Base-by-base conservation (phyloP, 2,329 filamentous ascomycete species). In the Phialemoniopsis sp. region DNA sequence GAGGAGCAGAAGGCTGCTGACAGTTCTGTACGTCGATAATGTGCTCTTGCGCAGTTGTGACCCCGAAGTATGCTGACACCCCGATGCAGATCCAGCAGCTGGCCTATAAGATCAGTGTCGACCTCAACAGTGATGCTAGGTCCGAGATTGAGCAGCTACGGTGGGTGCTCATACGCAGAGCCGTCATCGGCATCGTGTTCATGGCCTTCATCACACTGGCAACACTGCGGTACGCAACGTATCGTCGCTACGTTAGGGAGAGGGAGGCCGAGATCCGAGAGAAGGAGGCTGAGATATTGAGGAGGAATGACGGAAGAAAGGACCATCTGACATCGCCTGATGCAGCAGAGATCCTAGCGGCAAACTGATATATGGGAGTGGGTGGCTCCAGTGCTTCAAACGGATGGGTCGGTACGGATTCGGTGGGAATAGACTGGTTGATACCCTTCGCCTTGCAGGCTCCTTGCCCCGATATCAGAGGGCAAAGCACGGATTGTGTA, bases 61-160 rank as follows among this genome's bases (percentile, higher is more conserved):
- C n/a, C n/a, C n/a, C n/a, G n/a, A n/a, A n/a, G n/a, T n/a, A n/a
- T n/a, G 16, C 48, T 55, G 43, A 58, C 37, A 14, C 15, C 12
- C 5, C 18, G 10, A 12, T 16, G 17, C 53, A 88, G 74, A 90
- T 95, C 46, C 90, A 96, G 71, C 86, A 95, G 67, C 76, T 97
- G 50, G 95, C 91, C 64, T 95, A 97, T 66, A 93, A 95, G 60
- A 97, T 98, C 60, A 94, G 87, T 16, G 89, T 95, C 26, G 76
- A 80, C 31, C 75, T 98, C 32, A 94, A 89, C 59, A 93, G 88
- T 46, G 93, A 97, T 60, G 82, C 86, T 35, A 90, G 91, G 59
- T 91, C 87, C 5, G 87, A 96, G 52, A 90, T 97, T 36, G 93
- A 98, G 61, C 86, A 84, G 2, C 68, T 98, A 36, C 76, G 93